These are phyloP conservation scores for Didymosphaeria variabile DNA, from an alignment of 2,329 filamentous ascomycete species.

Conservation along the genomic window DNA sequence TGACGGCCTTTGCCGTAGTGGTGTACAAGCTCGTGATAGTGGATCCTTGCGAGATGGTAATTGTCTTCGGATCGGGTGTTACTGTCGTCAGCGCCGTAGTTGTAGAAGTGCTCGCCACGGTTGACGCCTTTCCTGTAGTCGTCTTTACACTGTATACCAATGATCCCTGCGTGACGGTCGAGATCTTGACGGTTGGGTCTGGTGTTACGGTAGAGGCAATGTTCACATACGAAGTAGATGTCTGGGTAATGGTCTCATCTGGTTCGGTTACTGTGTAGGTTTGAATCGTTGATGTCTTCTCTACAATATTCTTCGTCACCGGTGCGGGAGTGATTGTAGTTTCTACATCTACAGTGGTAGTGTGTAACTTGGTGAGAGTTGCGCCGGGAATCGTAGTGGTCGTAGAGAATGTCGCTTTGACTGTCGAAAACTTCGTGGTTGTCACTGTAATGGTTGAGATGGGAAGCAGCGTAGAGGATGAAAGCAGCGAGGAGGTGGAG, in stretches of 20 bases:
- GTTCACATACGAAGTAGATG: not conserved
- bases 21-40: constrained; percentile 34
- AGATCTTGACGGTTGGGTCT: not conserved
- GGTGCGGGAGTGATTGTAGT: constrained; percentile 28
- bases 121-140: constrained; percentile 27
- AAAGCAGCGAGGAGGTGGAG: constrained; percentile 17
- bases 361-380: constrained; percentile 25
- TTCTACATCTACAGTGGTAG: constrained; percentile 37
- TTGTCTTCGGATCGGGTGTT: constrained; percentile 1
- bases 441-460: constrained; percentile 24
- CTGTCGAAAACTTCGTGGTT: constrained; percentile 28
- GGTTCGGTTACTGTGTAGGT: constrained; percentile 22
- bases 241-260: constrained; percentile 3
- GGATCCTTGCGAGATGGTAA: not conserved
- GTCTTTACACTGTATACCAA: constrained; percentile 22
- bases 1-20: constrained; percentile 35
- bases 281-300: constrained; percentile 20
- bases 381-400: constrained; percentile 36
- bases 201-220: not conserved
- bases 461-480: constrained; percentile 17
- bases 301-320: constrained; percentile 23
- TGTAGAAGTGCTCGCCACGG: constrained; percentile 20
- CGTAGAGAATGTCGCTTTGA: constrained; percentile 35
- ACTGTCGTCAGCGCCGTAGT: not conserved
- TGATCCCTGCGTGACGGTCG: not conserved